These are phyloP conservation scores for Arthrobotrys conoides DNA, from an alignment of 2,329 filamentous ascomycete genomes.

Conservation along the genomic window DNA sequence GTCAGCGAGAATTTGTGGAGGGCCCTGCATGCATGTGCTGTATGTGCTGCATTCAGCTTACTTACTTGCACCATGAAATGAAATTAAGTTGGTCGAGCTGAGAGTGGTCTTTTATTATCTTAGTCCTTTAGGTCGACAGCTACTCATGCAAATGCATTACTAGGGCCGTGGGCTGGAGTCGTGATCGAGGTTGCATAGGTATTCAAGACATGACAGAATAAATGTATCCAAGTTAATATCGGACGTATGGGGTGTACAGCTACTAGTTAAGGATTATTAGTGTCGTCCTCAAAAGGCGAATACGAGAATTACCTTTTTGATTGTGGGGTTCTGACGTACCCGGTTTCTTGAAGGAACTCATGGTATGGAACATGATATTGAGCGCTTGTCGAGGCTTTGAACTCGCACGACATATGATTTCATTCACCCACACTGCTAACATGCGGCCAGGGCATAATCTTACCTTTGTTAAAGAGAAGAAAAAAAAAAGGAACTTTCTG, in stretches of 20 bases:
- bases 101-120: too few relatives aligned
- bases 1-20: slow-evolving; percentile 2
- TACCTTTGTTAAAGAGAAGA: not conserved
- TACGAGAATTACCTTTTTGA: slow-evolving; percentile 19
- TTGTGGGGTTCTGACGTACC: not conserved
- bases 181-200: not conserved
- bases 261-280: not conserved
- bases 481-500: not conserved
- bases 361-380: not conserved
- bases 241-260: not conserved
- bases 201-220: not conserved
- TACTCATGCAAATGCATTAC: not conserved
- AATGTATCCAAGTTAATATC: not conserved
- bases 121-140: not conserved
- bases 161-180: not conserved
- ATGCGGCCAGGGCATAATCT: not conserved
- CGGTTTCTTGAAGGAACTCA: slow-evolving; percentile 21
- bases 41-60: slow-evolving; percentile 28
- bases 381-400: slow-evolving; percentile 20
- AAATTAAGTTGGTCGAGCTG: not conserved
- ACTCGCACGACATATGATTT: slow-evolving; percentile 5
- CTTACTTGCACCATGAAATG: not conserved
- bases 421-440: not conserved
- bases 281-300: slow-evolving; percentile 17
- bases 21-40: slow-evolving; percentile 29